Evolutionary conservation across 768 basidiomycete genomes (phyloP).

Genomic region (Nidularia pulvinata): DNA sequence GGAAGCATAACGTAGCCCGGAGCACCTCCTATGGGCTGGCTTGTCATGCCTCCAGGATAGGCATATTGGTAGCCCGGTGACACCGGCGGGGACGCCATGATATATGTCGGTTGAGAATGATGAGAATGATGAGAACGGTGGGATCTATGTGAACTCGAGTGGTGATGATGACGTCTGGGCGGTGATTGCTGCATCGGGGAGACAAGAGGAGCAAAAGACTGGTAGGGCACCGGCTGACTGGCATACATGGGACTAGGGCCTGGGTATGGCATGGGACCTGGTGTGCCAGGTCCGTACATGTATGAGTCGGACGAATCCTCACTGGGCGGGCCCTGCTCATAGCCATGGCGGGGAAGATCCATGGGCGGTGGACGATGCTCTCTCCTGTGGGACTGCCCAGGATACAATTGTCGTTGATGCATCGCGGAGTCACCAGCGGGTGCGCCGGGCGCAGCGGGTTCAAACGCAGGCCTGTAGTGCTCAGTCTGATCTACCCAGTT

Average conservation of each 20-base stretch:
- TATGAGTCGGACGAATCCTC: constrained; percentile 17
- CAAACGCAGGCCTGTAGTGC: constrained; percentile 27
- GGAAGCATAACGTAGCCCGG: neutral
- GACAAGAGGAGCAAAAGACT: constrained; percentile 10
- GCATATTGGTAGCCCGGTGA: neutral
- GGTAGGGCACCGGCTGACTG: constrained; percentile 9
- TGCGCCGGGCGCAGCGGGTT: constrained; percentile 9
- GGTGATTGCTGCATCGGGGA: constrained; percentile 5
- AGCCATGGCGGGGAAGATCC: constrained; percentile 1
- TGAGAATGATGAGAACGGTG: neutral
- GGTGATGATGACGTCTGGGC: constrained; percentile 2
- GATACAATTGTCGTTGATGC: neutral
- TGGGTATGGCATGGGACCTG: constrained; percentile 21
- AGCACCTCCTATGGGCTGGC: neutral
- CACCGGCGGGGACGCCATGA: constrained; percentile 5
- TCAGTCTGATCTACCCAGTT: constrained; percentile 53
- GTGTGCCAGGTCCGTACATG: constrained; percentile 9
- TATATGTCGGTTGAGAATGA: constrained; percentile 3
- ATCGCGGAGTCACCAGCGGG: constrained; percentile 2
- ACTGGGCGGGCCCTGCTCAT: constrained; percentile 9
- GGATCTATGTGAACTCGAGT: constrained; percentile 2
- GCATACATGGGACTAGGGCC: constrained; percentile 11
- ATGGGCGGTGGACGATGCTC: neutral
- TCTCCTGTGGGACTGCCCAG: neutral
- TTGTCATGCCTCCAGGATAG: neutral